Percentiles rank a stretch among this genome's conserved stretches.
Conservation (phyloP, 805 yeast genomes). For the Barnettozyma botsteinii region DNA sequence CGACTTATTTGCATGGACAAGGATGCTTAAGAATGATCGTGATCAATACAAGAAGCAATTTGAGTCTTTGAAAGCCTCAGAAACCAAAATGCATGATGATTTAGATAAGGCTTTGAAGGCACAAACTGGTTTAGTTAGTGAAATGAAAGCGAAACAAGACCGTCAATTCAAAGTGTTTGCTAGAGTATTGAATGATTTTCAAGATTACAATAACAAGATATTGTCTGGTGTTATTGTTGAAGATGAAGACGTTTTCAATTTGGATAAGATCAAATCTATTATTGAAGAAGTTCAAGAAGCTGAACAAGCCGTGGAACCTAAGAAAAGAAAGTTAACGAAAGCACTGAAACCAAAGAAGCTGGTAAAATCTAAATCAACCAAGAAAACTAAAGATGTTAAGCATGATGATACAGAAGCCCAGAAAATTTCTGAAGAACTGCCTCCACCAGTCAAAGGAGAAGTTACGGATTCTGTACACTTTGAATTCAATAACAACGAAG, state of each 20-base stretch:
- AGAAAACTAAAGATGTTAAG: constrained; percentile 1
- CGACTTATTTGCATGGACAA: constrained; percentile 21
- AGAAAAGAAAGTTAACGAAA: constrained; percentile 4
- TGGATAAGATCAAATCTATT: constrained; percentile 10
- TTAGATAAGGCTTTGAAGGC: constrained; percentile 4
- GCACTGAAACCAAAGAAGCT: not conserved
- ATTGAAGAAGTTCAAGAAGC: constrained; percentile 5
- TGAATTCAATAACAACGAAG: constrained; percentile 2
- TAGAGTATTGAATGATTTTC: constrained; percentile 19
- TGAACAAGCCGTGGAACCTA: not conserved
- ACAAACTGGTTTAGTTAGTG: constrained; percentile 9
- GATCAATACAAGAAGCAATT: constrained; percentile 3
- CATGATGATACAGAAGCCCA: too few species aligned
- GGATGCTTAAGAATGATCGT: constrained; percentile 8
- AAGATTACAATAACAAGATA: constrained; percentile 12
- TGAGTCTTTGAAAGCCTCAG: not conserved
- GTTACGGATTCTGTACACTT: constrained; percentile 8
- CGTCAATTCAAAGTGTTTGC: constrained; percentile 18
- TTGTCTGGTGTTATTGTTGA: constrained; percentile 17
- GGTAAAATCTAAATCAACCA: not conserved
- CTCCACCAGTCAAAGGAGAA: constrained; percentile 1
- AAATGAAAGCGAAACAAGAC: constrained; percentile 9
- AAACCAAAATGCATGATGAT: not conserved
- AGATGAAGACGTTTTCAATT: constrained; percentile 17
- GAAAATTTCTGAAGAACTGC: not conserved